phyloP scores from a whole-genome alignment of 768 basidiomycete genomes.

The Naganishia kalamii region DNA sequence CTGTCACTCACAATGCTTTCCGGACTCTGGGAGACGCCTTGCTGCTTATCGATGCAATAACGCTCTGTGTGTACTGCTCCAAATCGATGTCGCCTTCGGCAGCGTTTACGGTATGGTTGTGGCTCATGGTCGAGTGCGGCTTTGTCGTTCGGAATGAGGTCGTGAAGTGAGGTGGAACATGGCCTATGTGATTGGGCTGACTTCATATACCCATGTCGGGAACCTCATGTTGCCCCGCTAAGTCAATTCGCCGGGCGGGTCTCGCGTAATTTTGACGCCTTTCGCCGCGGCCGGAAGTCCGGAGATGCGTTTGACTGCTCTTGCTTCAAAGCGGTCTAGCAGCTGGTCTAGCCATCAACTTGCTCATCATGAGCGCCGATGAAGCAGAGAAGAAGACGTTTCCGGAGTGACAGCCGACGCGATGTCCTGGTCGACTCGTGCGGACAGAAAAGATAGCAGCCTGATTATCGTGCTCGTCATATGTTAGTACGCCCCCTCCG shows the following conservation, averaged over 20 bases:
- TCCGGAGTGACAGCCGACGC: too few species aligned
- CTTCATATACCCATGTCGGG: not conserved
- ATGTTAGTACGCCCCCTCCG: too few species aligned
- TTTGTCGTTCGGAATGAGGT: too few species aligned
- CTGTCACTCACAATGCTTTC: conserved; percentile 5
- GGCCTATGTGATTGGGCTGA: not conserved
- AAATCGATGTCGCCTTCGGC: not conserved
- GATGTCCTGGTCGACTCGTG: too few species aligned
- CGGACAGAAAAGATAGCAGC: too few species aligned
- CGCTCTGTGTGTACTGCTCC: conserved; percentile 14
- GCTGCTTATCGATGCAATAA: conserved; percentile 8
- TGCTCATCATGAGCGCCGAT: too few species aligned
- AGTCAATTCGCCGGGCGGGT: not conserved
- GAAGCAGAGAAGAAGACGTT: too few species aligned
- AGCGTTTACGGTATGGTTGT: not conserved
- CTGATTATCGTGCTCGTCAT: too few species aligned
- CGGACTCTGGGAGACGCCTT: conserved; percentile 3
- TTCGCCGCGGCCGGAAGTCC: not conserved
- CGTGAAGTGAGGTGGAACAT: too few species aligned
- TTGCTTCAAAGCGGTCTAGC: too few species aligned
- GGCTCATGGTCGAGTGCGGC: not conserved
- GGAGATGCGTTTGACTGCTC: too few species aligned
- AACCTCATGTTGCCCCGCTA: not conserved
- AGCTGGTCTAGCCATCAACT: too few species aligned
- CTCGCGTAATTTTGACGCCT: not conserved